Evolutionary conservation across 1,284 basidiomycete species (phyloP).

Genomic region (Ganoderma lingzhi): DNA sequence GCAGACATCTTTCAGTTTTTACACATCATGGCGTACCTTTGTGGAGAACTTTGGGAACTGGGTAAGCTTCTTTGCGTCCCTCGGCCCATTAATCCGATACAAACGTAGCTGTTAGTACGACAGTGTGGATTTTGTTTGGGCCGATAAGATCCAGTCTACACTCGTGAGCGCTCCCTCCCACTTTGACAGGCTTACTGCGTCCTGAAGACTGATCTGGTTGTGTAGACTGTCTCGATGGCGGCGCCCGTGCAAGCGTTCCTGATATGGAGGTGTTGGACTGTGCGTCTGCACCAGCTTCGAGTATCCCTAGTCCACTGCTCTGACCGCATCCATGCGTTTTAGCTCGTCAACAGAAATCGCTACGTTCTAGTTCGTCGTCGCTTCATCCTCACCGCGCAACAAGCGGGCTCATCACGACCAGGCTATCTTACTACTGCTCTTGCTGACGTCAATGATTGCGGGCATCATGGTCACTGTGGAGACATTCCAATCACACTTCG

Average conservation of each 20-base stretch:
- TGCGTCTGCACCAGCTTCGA: conserved; percentile 20
- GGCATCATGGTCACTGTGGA: conserved; percentile 35
- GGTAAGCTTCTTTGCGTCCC: conserved; percentile 20
- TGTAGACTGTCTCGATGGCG: conserved; percentile 41
- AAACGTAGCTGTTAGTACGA: conserved; percentile 17
- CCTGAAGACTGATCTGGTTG: background rate
- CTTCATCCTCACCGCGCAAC: background rate
- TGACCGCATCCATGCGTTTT: background rate
- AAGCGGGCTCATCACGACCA: conserved; percentile 12
- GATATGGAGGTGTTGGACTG: conserved; percentile 44
- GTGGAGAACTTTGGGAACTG: conserved; percentile 38
- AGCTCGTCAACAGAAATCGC: conserved; percentile 36
- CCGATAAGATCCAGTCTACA: conserved; percentile 38
- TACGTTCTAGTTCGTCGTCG: conserved; percentile 34
- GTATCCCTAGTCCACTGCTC: background rate
- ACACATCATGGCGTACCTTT: conserved; percentile 36
- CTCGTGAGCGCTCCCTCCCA: conserved; percentile 29
- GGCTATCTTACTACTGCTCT: conserved; percentile 32
- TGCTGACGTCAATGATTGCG: conserved; percentile 34
- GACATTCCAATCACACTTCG: conserved; percentile 31
- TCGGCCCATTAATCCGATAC: background rate
- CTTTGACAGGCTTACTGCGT: background rate
- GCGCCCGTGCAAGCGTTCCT: conserved; percentile 42
- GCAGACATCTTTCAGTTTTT: conserved; percentile 38
- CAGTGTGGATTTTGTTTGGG: conserved; percentile 38